Percentiles rank a stretch among this genome's conserved stretches.
These are phyloP conservation scores for Oryza coarctata DNA, from an alignment of 176 grass and related monocot species.

Conservation along the genomic window DNA sequence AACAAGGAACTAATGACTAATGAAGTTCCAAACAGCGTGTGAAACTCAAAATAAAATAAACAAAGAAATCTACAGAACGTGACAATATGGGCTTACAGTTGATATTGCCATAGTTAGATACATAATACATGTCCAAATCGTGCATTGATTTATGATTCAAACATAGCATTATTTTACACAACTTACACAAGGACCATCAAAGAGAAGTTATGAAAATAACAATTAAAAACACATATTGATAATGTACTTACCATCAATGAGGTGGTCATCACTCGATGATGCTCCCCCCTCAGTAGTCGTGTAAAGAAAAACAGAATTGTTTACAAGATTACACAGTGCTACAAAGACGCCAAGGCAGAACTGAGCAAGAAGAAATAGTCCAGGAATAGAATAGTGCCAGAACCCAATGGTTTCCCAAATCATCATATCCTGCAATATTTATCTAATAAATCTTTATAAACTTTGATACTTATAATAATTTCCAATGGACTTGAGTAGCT, in stretches of 20 bases:
- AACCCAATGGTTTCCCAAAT: constrained; percentile 98
- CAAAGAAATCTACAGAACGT: not conserved
- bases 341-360: constrained; percentile 97
- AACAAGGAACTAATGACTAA: not conserved
- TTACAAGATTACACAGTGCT: constrained; percentile 95
- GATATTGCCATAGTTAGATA: not conserved
- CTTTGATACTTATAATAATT: constrained; percentile 14
- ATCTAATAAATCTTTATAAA: constrained; percentile 29
- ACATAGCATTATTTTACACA: not conserved
- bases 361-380: constrained; percentile 93
- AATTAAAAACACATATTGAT: constrained; percentile 21
- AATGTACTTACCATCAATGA: constrained; percentile 65
- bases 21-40: not conserved
- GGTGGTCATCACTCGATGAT: constrained; percentile 71
- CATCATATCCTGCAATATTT: constrained; percentile 83
- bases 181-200: not conserved
- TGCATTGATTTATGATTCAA: constrained; percentile 16
- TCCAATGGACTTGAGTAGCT: constrained; percentile 20
- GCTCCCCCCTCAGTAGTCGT: constrained; percentile 53
- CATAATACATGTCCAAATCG: not conserved
- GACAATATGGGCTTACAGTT: not conserved
- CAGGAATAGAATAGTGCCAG: constrained; percentile 98
- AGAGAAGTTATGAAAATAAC: not conserved
- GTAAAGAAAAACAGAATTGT: constrained; percentile 90
- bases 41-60: not conserved